A percentile compares a stretch with the other conserved stretches of the same genome.
phyloP scores from a whole-genome alignment of 371 early-diverging fungal genomes.

The Mucor saturninus region DNA sequence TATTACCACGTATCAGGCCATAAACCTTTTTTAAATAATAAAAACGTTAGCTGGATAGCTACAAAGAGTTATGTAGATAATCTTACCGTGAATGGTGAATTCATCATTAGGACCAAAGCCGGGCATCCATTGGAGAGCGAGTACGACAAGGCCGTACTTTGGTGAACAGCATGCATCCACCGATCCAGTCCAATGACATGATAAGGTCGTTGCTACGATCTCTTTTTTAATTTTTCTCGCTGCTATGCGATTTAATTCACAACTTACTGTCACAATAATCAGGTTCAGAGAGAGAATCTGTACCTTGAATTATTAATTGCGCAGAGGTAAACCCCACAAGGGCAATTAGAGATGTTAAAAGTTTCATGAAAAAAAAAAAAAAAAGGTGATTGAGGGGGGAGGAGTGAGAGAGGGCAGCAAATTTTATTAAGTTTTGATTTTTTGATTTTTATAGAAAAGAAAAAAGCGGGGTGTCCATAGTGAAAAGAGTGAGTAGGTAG shows the following conservation, averaged over 20 bases:
- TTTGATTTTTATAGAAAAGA: neutral
- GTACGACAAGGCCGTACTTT: constrained; percentile 66
- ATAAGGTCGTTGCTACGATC: constrained; percentile 26
- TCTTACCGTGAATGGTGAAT: constrained; percentile 56
- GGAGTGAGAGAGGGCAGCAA: neutral
- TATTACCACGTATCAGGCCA: constrained; percentile 68
- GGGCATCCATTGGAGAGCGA: constrained; percentile 58
- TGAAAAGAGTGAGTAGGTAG: neutral
- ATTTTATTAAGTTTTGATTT: neutral
- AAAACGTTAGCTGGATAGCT: neutral
- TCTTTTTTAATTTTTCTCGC: too few species aligned
- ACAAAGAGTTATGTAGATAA: neutral
- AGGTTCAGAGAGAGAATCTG: neutral
- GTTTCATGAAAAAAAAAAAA: constrained; percentile 12
- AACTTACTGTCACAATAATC: constrained; percentile 1
- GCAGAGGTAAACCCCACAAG: constrained; percentile 3
- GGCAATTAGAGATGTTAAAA: constrained; percentile 3
- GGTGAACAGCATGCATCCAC: constrained; percentile 73
- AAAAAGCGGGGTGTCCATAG: neutral
- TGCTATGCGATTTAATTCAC: too few species aligned
- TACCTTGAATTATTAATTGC: neutral
- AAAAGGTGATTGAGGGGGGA: neutral
- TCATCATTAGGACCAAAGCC: constrained; percentile 50
- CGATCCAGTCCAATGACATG: constrained; percentile 47
- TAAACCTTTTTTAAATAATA: neutral